A percentile compares a stretch with the other conserved stretches of the same genome.
phyloP scores from a whole-genome alignment of 2,329 filamentous ascomycete species.

The Aspergillus puulaauensis region DNA sequence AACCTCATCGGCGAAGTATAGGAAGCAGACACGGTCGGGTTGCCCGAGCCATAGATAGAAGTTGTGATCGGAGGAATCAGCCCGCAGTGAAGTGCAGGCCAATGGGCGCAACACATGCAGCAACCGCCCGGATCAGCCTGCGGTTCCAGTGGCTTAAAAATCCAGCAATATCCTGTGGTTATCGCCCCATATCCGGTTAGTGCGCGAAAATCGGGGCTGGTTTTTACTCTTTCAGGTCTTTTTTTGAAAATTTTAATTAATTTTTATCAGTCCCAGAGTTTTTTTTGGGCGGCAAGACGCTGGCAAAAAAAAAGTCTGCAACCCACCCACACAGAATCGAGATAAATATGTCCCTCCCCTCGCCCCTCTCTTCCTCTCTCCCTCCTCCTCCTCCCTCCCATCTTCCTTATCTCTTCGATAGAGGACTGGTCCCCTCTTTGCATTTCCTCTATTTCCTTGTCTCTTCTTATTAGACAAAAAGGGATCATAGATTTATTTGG shows the following conservation, averaged over 20 bases:
- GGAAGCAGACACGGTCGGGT: not conserved
- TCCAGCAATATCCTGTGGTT: not conserved
- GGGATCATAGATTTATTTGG: constrained; percentile 26
- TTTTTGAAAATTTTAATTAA: constrained; percentile 17
- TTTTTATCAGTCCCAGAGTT: constrained; percentile 10
- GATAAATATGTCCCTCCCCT: constrained; percentile 38
- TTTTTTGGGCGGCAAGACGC: constrained; percentile 28
- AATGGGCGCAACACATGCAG: not conserved
- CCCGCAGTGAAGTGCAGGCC: constrained; percentile 1
- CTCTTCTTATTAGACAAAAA: constrained; percentile 35
- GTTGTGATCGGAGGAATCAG: constrained; percentile 6
- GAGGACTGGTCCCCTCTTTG: constrained; percentile 37
- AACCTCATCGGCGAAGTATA: no score
- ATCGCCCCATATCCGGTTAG: constrained; percentile 14
- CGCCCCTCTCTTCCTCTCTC: constrained; percentile 20
- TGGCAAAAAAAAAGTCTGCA: not conserved
- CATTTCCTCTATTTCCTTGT: constrained; percentile 29
- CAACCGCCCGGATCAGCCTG: not conserved
- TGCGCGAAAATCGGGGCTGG: constrained; percentile 20
- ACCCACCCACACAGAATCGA: constrained; percentile 28
- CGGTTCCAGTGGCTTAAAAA: not conserved
- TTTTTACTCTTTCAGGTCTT: constrained; percentile 10
- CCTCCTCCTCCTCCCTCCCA: constrained; percentile 22
- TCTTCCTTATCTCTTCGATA: constrained; percentile 27
- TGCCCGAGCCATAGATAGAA: not conserved